Evolutionary conservation across 805 yeast genomes (phyloP).

Genomic region (Starmerella apis): DNA sequence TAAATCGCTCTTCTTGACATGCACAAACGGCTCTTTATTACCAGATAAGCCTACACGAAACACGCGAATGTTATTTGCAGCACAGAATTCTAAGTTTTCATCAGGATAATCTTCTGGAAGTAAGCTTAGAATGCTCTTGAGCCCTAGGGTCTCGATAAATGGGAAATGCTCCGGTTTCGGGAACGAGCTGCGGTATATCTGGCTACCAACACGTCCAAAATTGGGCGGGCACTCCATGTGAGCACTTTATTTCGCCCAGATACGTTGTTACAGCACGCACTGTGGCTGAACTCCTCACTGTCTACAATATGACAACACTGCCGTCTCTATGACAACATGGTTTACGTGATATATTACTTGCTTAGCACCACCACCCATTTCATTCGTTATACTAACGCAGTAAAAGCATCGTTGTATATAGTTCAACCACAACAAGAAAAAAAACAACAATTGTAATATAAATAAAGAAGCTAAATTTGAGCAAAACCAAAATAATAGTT

Average conservation of each 20-base stretch:
- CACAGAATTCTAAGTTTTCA: conserved; percentile 57
- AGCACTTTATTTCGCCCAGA: neutral
- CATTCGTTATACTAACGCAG: too few relatives aligned
- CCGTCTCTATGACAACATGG: too few relatives aligned
- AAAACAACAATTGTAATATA: too few relatives aligned
- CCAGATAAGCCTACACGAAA: conserved; percentile 91
- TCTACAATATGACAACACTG: neutral
- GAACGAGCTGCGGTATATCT: conserved; percentile 77
- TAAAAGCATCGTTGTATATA: too few relatives aligned
- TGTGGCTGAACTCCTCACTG: too few relatives aligned
- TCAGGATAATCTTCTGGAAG: conserved; percentile 88
- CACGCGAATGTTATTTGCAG: conserved; percentile 50
- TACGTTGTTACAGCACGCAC: neutral
- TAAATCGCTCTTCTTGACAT: conserved; percentile 49
- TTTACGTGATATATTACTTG: too few relatives aligned
- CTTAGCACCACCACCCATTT: too few relatives aligned
- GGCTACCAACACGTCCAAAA: conserved; percentile 69
- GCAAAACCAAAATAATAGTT: too few relatives aligned
- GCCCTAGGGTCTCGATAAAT: conserved; percentile 49
- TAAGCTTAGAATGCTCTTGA: conserved; percentile 69
- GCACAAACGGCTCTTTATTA: conserved; percentile 46
- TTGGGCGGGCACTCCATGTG: conserved; percentile 57
- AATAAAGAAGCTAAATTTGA: too few relatives aligned
- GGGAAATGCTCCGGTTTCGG: conserved; percentile 76
- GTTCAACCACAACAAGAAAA: too few relatives aligned